A percentile compares a stretch with the other conserved stretches of the same genome.
These are phyloP conservation scores for Yamadazyma mexicana DNA, from an alignment of 1,139 yeast species.

Conservation along the genomic window DNA sequence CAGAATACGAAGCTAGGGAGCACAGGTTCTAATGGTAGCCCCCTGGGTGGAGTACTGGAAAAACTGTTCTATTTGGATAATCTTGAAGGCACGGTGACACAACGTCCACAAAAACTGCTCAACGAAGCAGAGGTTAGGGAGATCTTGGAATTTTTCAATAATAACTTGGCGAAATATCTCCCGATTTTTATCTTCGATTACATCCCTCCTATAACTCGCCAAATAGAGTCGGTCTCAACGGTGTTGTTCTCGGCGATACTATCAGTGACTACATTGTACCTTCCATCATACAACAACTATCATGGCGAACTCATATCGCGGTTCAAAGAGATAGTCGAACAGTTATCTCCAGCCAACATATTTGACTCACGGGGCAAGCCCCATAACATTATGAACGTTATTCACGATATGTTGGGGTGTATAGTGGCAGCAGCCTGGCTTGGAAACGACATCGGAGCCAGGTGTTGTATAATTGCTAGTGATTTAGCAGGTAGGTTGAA, in stretches of 20 bases:
- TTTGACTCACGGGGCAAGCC: constrained; percentile 8
- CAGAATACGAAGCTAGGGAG: too few relatives aligned
- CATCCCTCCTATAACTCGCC: constrained; percentile 6
- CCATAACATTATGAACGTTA: constrained; percentile 3
- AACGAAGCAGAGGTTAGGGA: constrained; percentile 1
- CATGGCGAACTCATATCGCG: constrained; percentile 2
- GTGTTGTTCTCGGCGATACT: constrained; percentile 5
- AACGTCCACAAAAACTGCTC: background rate
- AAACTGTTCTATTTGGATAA: too few relatives aligned
- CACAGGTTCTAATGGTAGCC: background rate
- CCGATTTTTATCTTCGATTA: constrained; percentile 11
- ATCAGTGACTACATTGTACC: constrained; percentile 7
- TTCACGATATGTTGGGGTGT: constrained; percentile 9
- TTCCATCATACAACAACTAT: constrained; percentile 4
- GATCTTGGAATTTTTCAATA: constrained; percentile 5
- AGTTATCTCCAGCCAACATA: constrained; percentile 7
- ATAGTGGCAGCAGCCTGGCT: constrained; percentile 11
- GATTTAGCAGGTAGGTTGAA: constrained; percentile 11
- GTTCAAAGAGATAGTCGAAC: constrained; percentile 4
- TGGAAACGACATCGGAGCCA: constrained; percentile 9
- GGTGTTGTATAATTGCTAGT: constrained; percentile 10
- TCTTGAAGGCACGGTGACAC: too few relatives aligned
- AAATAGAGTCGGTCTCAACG: constrained; percentile 3
- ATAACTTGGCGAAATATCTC: constrained; percentile 8
- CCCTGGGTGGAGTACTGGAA: background rate